Conservation (phyloP, 257 asterid genomes). For the Solanum gandarillasii region DNA sequence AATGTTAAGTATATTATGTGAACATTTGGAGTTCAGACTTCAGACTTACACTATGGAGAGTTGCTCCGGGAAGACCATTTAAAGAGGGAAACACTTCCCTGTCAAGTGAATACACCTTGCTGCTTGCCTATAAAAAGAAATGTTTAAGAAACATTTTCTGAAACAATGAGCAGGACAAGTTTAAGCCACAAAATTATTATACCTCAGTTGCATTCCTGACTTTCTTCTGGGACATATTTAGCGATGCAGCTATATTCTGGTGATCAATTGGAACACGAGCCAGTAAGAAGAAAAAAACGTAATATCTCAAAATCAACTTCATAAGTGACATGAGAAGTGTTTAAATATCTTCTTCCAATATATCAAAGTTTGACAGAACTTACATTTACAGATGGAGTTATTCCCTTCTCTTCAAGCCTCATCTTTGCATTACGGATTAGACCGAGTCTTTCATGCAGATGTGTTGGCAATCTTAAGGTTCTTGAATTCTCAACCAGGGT, state of each 20-base stretch:
- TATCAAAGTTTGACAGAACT: conserved; percentile 5
- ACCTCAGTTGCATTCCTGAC: conserved; percentile 98
- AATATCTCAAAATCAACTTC: not conserved
- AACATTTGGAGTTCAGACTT: conserved; percentile 5
- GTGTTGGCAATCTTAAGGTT: conserved; percentile 73
- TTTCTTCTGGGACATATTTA: conserved; percentile 85
- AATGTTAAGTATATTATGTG: not conserved
- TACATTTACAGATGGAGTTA: conserved; percentile 77
- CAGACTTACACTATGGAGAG: conserved; percentile 72
- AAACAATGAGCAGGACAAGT: not conserved
- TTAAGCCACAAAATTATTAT: conserved; percentile 5
- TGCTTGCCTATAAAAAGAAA: conserved; percentile 48
- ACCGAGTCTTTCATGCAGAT: conserved; percentile 75
- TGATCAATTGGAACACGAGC: conserved; percentile 8
- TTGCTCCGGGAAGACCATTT: conserved; percentile 80
- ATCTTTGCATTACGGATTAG: conserved; percentile 78
- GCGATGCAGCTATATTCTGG: conserved; percentile 78
- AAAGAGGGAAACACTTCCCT: conserved; percentile 83
- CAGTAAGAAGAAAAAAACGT: not conserved
- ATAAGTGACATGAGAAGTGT: not conserved
- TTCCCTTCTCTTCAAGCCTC: conserved; percentile 67
- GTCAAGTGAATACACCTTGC: conserved; percentile 86
- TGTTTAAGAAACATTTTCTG: not conserved
- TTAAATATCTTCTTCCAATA: not conserved
- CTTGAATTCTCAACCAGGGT: conserved; percentile 79